Conservation (phyloP, 495 filamentous ascomycete species). For the Hyaloscypha bicolor region DNA sequence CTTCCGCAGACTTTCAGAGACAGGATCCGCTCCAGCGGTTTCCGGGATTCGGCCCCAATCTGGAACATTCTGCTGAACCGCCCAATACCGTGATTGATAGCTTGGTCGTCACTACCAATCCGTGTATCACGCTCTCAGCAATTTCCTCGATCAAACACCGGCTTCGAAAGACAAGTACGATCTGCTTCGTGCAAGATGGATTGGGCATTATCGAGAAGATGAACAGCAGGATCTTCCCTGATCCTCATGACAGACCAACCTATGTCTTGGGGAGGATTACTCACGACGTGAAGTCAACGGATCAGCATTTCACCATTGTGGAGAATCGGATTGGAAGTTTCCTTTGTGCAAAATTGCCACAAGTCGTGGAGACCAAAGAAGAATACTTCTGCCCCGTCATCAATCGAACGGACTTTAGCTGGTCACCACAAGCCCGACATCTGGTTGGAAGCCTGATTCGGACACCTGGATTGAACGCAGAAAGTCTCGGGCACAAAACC, state of each 20-base stretch:
- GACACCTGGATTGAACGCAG: constrained; percentile 30
- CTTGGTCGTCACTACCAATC: constrained; percentile 72
- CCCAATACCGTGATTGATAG: constrained; percentile 59
- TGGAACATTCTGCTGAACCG: constrained; percentile 23
- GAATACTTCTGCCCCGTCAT: neutral
- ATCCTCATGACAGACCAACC: constrained; percentile 63
- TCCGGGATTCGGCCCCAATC: constrained; percentile 12
- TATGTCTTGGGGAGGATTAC: constrained; percentile 76
- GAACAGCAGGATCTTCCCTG: constrained; percentile 66
- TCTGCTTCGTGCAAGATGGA: constrained; percentile 81
- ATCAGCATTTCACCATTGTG: constrained; percentile 56
- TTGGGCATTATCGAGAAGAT: constrained; percentile 80
- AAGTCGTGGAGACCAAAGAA: neutral
- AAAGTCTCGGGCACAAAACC: constrained; percentile 34
- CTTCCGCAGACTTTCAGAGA: constrained; percentile 8
- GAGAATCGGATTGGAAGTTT: constrained; percentile 55
- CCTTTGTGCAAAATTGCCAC: constrained; percentile 12
- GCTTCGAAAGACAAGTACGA: constrained; percentile 70
- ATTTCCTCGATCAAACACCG: constrained; percentile 62
- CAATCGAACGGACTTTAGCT: constrained; percentile 15
- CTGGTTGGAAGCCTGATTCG: constrained; percentile 34
- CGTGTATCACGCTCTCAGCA: constrained; percentile 55
- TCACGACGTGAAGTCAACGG: constrained; percentile 55
- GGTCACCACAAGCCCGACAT: constrained; percentile 31
- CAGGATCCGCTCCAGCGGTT: neutral